Base-by-base conservation (phyloP, 495 filamentous ascomycete genomes). In the Xylaria intraflava region DNA sequence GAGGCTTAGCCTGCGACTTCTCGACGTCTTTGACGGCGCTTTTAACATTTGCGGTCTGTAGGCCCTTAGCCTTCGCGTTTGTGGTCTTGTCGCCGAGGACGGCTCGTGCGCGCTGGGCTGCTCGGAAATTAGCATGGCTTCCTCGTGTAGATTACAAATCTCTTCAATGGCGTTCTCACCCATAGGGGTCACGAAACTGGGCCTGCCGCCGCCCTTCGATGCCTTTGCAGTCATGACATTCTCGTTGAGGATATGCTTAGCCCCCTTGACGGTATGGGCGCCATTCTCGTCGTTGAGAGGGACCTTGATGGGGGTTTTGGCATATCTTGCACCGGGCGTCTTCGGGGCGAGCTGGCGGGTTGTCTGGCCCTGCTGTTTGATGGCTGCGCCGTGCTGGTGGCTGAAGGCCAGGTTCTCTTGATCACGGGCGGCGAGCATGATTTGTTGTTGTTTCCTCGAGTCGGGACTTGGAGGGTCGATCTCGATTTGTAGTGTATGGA, bases 1-100 rank as follows among this genome's bases (percentile, higher is more conserved):
- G 68, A 24, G 64, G 69, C 46, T 65, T 66, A 3, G 53, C 59
- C 22, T 72, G 64, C 0, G 73, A 68, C 58, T 75, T 75, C 48
- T 77, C 71, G 30, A 73, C 45, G 47, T 73, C 61, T n/a, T 65
- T 66, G 20, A 65, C 61, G 31, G 65, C 64, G 16, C 64, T 60
- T 55, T 76, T 78, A 38, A 61, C 74, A 16, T 68, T 73, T 0
- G 68, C 62, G 3, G 70, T 61, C 17, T 69, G 82, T 33, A 84
- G 77, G 4, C 78, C 78, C 62, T 77, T 87, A 46, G 87, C 78
- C 73, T 93, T 96, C 36, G 87, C 88, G 70, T 99, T 99, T 39
- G 93, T 96, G 0, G 92, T 97, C 70, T 99, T 99, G 74, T 84
- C 78, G 33, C 94, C 94, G 46, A 96, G 71, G 3, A 88, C 85